Conservation (phyloP, 345 rosid genomes). For the Euphorbia peplus region DNA sequence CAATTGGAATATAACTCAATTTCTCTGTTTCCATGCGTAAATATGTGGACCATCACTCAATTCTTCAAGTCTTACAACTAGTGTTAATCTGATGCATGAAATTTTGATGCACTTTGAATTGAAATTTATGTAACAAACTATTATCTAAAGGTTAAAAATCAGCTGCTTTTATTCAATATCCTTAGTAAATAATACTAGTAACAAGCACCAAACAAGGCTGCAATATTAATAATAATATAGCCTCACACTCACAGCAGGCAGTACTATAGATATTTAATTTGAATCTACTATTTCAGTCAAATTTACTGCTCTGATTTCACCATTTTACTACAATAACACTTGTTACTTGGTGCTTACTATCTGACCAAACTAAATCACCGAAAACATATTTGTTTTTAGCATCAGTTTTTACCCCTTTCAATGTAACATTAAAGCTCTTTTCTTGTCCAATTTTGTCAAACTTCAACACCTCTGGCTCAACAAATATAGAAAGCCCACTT, state of each 20-base stretch:
- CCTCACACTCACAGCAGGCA: constrained; percentile 3
- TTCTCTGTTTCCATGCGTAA: not conserved
- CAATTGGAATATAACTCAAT: not conserved
- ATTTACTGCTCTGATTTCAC: not conserved
- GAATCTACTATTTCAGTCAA: not conserved
- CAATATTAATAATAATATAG: not conserved
- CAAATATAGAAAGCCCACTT: constrained; percentile 17
- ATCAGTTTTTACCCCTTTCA: constrained; percentile 11
- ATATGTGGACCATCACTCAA: not conserved
- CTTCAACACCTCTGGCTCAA: constrained; percentile 18
- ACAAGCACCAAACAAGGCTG: not conserved
- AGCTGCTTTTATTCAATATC: not conserved
- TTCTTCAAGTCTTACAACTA: not conserved
- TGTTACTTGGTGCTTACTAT: constrained; percentile 20
- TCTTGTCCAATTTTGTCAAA: constrained; percentile 26
- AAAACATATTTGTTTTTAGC: constrained; percentile 34
- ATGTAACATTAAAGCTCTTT: constrained; percentile 15
- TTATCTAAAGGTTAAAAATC: not conserved
- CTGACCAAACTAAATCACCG: constrained; percentile 28
- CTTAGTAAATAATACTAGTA: too few species aligned
- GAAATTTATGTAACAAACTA: not conserved
- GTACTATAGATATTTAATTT: not conserved
- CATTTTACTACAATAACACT: constrained; percentile 28
- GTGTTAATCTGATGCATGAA: not conserved
- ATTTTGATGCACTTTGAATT: not conserved